Evolutionary conservation across 768 basidiomycete genomes (phyloP).

Genomic region (Pleurotus platypus): DNA sequence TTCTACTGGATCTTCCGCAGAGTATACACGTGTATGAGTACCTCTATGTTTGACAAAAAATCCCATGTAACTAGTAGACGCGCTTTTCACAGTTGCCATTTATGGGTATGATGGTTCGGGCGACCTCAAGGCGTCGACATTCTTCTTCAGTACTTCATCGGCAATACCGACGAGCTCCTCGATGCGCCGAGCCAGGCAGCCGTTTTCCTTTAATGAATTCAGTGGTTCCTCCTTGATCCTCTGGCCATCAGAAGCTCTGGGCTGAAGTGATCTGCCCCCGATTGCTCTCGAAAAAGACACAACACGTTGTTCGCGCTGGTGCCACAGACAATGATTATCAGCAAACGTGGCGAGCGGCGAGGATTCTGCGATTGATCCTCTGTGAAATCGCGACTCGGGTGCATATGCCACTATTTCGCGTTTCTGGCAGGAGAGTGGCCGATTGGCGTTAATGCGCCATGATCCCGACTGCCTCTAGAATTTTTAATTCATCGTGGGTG

Average conservation of each 20-base stretch:
- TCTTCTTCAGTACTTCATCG: neutral
- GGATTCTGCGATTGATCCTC: conserved; percentile 3
- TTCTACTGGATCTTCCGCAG: neutral
- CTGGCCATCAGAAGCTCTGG: neutral
- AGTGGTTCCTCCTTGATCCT: neutral
- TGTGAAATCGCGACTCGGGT: neutral
- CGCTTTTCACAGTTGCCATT: neutral
- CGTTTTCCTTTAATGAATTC: neutral
- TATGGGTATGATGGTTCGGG: neutral
- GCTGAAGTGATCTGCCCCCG: neutral
- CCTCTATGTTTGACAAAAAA: neutral
- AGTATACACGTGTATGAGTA: neutral
- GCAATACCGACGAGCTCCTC: neutral
- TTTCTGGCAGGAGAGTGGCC: neutral
- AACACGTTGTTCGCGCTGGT: neutral
- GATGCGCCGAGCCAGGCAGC: neutral
- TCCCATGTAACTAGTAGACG: neutral
- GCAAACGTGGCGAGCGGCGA: neutral
- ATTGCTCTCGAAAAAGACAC: neutral
- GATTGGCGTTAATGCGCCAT: neutral
- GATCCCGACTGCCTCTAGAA: neutral
- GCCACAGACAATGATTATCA: conserved; percentile 1
- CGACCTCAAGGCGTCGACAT: neutral
- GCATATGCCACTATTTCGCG: neutral
- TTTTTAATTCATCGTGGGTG: neutral